Evolutionary conservation across 192 early-diverging fungal genomes (phyloP).

Genomic region (Backusella tuberculispora): DNA sequence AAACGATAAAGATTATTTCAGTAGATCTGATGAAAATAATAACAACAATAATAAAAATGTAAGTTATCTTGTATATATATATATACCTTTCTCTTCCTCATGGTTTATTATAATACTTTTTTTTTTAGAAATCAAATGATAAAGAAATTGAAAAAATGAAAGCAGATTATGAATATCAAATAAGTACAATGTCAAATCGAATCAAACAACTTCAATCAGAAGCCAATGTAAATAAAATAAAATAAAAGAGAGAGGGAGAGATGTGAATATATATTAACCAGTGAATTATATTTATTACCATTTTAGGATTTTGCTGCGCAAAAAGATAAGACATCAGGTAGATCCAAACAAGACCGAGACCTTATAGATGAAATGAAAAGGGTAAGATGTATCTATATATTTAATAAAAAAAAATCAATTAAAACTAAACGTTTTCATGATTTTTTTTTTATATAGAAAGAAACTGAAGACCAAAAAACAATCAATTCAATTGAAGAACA

Average conservation of each 20-base stretch:
- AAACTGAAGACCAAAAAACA: conserved; percentile 16
- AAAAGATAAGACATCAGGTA: conserved; percentile 14
- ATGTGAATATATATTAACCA: neutral
- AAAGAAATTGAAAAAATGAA: conserved; percentile 17
- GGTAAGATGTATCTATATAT: neutral
- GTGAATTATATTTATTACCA: neutral
- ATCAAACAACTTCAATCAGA: conserved; percentile 67
- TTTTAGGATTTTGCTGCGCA: neutral
- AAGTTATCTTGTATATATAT: neutral
- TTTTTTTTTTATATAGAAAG: neutral
- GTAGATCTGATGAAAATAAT: conserved; percentile 9
- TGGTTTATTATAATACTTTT: neutral
- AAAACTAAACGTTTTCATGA: neutral
- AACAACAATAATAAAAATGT: neutral
- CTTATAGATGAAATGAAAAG: neutral
- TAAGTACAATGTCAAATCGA: conserved; percentile 62
- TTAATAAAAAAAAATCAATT: neutral
- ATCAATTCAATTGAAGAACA: conserved; percentile 27
- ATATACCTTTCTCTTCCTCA: neutral
- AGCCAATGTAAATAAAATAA: conserved; percentile 16
- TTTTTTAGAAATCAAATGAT: conserved; percentile 11
- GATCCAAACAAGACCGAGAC: conserved; percentile 7
- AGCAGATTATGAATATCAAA: conserved; percentile 67
- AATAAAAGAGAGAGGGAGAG: no score
- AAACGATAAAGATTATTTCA: conserved; percentile 7